These are phyloP conservation scores for Kodamaea fungicola DNA, from an alignment of 1,139 yeast genomes.

Conservation along the genomic window DNA sequence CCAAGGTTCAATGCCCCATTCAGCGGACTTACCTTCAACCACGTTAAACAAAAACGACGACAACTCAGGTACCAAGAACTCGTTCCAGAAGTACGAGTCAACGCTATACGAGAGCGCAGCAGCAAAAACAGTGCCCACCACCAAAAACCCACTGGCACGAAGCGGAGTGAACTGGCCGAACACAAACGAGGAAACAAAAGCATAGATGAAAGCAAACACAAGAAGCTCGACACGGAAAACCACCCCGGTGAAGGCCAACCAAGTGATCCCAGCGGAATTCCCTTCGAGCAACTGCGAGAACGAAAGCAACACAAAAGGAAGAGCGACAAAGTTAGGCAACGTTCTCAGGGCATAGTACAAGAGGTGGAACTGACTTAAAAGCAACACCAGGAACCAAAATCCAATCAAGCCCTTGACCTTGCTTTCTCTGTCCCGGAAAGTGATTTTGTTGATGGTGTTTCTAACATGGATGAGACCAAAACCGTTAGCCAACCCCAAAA, in stretches of 20 bases:
- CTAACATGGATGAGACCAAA: constrained; percentile 25
- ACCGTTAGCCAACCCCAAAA: constrained; percentile 53
- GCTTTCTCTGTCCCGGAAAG: constrained; percentile 19
- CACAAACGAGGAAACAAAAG: constrained; percentile 38
- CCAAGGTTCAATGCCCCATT: constrained; percentile 87
- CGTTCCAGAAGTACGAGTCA: constrained; percentile 79
- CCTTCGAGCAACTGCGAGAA: constrained; percentile 51
- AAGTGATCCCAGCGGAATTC: constrained; percentile 49
- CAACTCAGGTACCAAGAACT: constrained; percentile 62
- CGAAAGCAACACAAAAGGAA: constrained; percentile 67
- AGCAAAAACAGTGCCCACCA: constrained; percentile 59
- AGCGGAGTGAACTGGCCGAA: constrained; percentile 44
- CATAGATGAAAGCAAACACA: constrained; percentile 47
- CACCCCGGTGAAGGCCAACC: constrained; percentile 62
- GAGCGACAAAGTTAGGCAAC: constrained; percentile 80
- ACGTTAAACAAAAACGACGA: constrained; percentile 72
- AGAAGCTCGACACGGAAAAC: constrained; percentile 75
- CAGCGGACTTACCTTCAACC: constrained; percentile 61
- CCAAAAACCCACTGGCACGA: constrained; percentile 34
- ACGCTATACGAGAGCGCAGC: constrained; percentile 43
- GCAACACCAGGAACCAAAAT: constrained; percentile 58
- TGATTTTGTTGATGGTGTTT: constrained; percentile 23
- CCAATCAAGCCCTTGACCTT: constrained; percentile 30
- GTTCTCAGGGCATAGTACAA: constrained; percentile 76
- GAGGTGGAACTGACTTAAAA: constrained; percentile 72